phyloP scores from a whole-genome alignment of 371 early-diverging fungal species.

The Syncephalastrum contaminatum region DNA sequence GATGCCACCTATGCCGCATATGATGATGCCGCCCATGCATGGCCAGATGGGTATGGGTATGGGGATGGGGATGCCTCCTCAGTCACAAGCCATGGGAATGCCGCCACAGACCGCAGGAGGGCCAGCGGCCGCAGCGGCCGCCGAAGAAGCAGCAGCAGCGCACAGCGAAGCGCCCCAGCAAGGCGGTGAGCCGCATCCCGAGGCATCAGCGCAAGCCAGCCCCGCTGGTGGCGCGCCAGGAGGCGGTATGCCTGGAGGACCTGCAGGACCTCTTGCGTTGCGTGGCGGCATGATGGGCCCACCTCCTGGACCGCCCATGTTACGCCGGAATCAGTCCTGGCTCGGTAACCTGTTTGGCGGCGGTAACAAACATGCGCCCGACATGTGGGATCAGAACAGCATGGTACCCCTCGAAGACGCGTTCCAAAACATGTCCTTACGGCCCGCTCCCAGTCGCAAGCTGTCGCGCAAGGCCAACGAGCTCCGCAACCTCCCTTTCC shows the following conservation, averaged over 20 bases:
- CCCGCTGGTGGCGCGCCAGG: no score
- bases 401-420: slow-evolving; percentile 17
- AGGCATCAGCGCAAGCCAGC: no score
- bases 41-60: no score
- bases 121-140: neutral
- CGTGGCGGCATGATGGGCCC: slow-evolving; percentile 1
- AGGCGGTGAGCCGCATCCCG: no score
- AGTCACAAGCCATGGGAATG: neutral
- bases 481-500: slow-evolving; percentile 7
- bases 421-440: slow-evolving; percentile 8
- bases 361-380: neutral
- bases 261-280: no score
- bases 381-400: slow-evolving; percentile 11
- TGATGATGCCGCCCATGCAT: slow-evolving; percentile 1
- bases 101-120: neutral
- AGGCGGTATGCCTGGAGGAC: no score
- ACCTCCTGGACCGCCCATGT: slow-evolving; percentile 1
- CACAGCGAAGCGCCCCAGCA: no score
- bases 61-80: neutral
- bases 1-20: no score
- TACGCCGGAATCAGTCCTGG: slow-evolving; percentile 11
- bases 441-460: slow-evolving; percentile 10
- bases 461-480: slow-evolving; percentile 14
- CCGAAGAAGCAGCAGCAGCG: neutral
- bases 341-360: slow-evolving; percentile 14